Evolutionary conservation across 2,329 filamentous ascomycete genomes (phyloP), one percentile per base, ranked within the genome.

Genomic region (Xylariomycetidae sp.): DNA sequence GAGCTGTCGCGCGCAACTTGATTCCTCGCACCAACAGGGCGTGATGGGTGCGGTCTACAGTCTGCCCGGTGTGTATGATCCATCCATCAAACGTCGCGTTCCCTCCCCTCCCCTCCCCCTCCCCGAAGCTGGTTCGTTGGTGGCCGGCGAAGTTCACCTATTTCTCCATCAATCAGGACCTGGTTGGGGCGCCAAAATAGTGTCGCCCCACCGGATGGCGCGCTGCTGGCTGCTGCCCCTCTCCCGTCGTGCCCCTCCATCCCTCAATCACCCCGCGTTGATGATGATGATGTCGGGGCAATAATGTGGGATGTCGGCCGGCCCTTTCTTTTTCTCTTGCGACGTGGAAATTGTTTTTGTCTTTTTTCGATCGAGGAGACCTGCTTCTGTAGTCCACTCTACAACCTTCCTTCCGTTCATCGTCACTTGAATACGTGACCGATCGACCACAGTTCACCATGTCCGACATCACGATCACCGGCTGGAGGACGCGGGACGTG

Each of bases 401-500:
- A 20, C 13, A 16, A 10, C 17, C 17, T 20, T 23, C 10, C 14
- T 22, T 31, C 16, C 23, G 18, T 20, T 16, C 14, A 19, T 32
- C 10, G 17, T 13, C 17, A 19, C 2, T 10, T 10, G 19, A 23
- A 14, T 6, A 2, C 19, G 32, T 19, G 25, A 19, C 10, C 12
- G n/a, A n/a, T n/a, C 19, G n/a, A 19, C 19, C 10, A 20, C 28
- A 22, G 7, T 2, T 29, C 15, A 39, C 6, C 16, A 72, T 72
- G 67, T 48, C 62, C 31, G 74, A 80, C 48, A 69, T 86, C 50
- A 85, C 76, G 38, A 85, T 87, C 55, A 86, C 79, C 34, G 75
- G 79, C 43, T 86, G 78, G 68, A 67, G 65, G 46, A 83, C 80
- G 38, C 72, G 79, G 54, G 82, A 87, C 65, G 80, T 87, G 57